Percentiles rank a stretch among this genome's conserved stretches.
Conservation (phyloP, 2,329 filamentous ascomycete species). For the Gyromitra esculenta region DNA sequence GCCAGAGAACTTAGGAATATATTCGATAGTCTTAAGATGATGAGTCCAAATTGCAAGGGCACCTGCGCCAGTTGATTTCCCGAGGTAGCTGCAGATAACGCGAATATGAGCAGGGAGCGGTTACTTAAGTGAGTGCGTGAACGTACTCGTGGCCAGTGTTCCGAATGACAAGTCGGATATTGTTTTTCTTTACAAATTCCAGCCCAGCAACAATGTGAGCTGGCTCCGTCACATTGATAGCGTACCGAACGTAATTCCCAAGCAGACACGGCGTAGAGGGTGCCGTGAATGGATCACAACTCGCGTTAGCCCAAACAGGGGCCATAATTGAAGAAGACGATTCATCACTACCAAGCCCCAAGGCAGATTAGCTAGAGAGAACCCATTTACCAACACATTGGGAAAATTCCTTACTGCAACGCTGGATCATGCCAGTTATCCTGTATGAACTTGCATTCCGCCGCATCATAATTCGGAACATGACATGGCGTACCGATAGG, state of each 20-base stretch:
- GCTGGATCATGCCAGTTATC: conserved; percentile 63
- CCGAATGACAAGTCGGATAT: conserved; percentile 64
- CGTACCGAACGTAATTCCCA: conserved; percentile 63
- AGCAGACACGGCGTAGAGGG: conserved; percentile 61
- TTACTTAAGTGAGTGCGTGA: conserved; percentile 43
- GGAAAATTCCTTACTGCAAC: conserved; percentile 62
- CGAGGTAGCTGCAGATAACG: conserved; percentile 54
- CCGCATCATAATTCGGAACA: conserved; percentile 63
- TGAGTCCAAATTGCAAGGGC: conserved; percentile 62
- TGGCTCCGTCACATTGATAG: conserved; percentile 60
- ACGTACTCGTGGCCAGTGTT: conserved; percentile 68
- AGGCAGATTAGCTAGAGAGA: conserved; percentile 59
- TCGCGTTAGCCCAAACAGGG: conserved; percentile 61
- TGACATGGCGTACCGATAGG: conserved; percentile 68
- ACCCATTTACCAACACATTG: not conserved
- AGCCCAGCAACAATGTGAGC: conserved; percentile 60
- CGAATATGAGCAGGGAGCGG: not conserved
- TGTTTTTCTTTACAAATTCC: conserved; percentile 60
- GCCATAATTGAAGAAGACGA: conserved; percentile 60
- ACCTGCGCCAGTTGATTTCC: conserved; percentile 61
- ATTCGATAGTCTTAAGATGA: conserved; percentile 60
- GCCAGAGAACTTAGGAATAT: conserved; percentile 57
- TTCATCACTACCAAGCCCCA: conserved; percentile 60
- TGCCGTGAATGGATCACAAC: conserved; percentile 62
- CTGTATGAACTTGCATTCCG: conserved; percentile 62